Evolutionary conservation across 2,329 filamentous ascomycete species (phyloP).

Genomic region (Diplodia corticola): DNA sequence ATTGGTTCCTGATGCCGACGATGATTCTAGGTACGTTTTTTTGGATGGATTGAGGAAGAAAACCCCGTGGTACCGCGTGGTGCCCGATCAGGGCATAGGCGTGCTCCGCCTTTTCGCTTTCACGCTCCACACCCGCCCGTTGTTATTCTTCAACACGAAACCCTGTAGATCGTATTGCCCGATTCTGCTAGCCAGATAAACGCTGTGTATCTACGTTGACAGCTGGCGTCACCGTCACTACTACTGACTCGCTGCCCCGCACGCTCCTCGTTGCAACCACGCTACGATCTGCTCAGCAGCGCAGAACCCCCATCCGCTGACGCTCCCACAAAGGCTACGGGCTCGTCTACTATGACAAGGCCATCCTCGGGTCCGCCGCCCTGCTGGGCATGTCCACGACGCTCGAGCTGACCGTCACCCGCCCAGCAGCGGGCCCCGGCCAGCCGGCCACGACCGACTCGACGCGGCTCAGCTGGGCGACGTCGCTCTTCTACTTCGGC

Average conservation of each 20-base stretch:
- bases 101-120: background rate
- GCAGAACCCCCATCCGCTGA: conserved; percentile 33
- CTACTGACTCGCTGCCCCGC: background rate
- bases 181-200: conserved; percentile 7
- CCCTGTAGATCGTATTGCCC: conserved; percentile 12
- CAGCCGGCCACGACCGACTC: conserved; percentile 58
- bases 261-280: background rate
- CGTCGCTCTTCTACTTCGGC: conserved; percentile 77
- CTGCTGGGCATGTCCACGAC: conserved; percentile 77
- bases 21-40: conserved; percentile 51
- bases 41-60: background rate
- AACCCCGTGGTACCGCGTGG: background rate
- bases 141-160: background rate
- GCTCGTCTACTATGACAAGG: conserved; percentile 72
- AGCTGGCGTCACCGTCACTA: background rate
- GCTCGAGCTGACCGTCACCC: conserved; percentile 58
- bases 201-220: background rate
- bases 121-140: background rate
- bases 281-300: background rate
- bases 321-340: conserved; percentile 56
- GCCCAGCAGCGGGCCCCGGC: conserved; percentile 46
- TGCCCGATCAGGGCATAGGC: background rate
- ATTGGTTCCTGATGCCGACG: conserved; percentile 65
- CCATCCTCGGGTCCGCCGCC: conserved; percentile 70
- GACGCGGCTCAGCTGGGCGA: conserved; percentile 71